A percentile compares a stretch with the other conserved stretches of the same genome.
Conservation (phyloP, 1,284 basidiomycete species). For the Melampsora larici-populina region DNA sequence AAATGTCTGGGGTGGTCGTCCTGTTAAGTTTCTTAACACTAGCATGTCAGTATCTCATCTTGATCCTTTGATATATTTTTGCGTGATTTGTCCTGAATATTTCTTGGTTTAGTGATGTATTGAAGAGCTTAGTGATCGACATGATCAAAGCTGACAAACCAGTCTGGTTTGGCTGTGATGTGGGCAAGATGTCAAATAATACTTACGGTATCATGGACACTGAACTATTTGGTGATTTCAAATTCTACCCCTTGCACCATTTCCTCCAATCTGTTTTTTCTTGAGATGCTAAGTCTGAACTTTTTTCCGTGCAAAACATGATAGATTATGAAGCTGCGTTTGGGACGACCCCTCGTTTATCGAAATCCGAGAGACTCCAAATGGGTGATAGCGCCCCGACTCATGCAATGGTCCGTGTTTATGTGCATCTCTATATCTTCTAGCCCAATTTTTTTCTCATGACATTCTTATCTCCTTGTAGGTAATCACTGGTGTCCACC, state of each 20-base stretch:
- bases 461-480: constrained; percentile 56
- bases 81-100: too few species aligned
- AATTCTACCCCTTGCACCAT: background rate
- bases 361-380: constrained; percentile 78
- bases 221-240: constrained; percentile 63
- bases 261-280: too few species aligned
- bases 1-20: constrained; percentile 80
- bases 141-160: constrained; percentile 83
- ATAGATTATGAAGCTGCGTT: constrained; percentile 55
- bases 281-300: too few species aligned
- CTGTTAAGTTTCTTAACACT: constrained; percentile 85
- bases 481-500: constrained; percentile 88
- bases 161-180: constrained; percentile 74
- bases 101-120: constrained; percentile 5
- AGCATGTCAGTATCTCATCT: constrained; percentile 65
- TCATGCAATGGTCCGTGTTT: constrained; percentile 63
- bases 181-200: constrained; percentile 53
- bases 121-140: constrained; percentile 47
- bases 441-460: background rate
- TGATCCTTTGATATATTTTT: too few species aligned
- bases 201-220: constrained; percentile 77
- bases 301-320: too few species aligned
- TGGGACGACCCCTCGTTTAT: constrained; percentile 62
- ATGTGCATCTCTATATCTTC: too few species aligned
- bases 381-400: constrained; percentile 82